A percentile compares a stretch with the other conserved stretches of the same genome.
These are phyloP conservation scores for Amphirosellinia nigrospora DNA, from an alignment of 495 filamentous ascomycete genomes.

Conservation along the genomic window DNA sequence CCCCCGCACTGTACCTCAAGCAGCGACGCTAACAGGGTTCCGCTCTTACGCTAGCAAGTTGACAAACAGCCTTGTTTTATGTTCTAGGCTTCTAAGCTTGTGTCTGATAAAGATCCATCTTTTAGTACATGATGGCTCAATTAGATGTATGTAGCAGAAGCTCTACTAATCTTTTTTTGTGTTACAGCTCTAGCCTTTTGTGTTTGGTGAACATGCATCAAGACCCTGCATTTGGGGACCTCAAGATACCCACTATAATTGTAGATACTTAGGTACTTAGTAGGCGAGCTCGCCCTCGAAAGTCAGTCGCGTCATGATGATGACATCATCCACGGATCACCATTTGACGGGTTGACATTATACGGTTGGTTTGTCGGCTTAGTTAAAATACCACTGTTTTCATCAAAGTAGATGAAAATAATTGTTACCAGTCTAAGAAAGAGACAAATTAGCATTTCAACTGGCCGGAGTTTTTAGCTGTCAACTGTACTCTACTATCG, in stretches of 20 bases:
- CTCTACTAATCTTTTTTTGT: background rate
- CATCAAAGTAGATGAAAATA: background rate
- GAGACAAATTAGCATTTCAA: too few relatives aligned
- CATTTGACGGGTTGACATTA: background rate
- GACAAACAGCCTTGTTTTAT: background rate
- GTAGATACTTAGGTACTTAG: background rate
- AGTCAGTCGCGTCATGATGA: constrained; percentile 22
- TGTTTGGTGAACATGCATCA: background rate
- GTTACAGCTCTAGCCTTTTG: background rate
- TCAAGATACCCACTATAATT: background rate
- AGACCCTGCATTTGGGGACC: background rate
- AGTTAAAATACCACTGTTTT: background rate
- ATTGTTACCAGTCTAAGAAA: background rate
- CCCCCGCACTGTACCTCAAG: background rate
- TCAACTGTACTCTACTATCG: background rate
- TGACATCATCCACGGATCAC: constrained; percentile 31
- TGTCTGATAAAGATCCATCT: background rate
- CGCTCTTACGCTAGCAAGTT: background rate
- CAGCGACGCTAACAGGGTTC: background rate
- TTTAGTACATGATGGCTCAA: too few relatives aligned
- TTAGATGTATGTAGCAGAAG: background rate
- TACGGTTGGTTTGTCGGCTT: background rate
- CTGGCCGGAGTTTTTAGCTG: too few relatives aligned
- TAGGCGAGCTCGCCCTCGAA: background rate
- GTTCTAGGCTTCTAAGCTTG: background rate